phyloP scores from a whole-genome alignment of 2,329 filamentous ascomycete species.

The Verticillium dahliae region DNA sequence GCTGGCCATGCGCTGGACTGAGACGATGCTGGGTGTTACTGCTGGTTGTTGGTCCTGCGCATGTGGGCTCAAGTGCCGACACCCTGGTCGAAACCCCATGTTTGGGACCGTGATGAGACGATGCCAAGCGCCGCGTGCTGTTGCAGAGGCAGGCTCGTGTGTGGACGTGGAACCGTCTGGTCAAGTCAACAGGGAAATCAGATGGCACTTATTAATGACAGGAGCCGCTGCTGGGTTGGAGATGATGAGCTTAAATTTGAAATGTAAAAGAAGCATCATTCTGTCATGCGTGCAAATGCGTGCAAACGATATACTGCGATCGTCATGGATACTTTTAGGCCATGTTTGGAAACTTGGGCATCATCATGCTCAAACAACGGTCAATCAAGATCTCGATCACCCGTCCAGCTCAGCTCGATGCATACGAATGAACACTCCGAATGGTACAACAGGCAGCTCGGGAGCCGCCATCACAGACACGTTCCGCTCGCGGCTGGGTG shows the following conservation, averaged over 20 bases:
- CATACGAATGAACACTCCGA: too few species aligned
- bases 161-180: background rate
- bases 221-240: too few species aligned
- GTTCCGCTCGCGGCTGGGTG: background rate
- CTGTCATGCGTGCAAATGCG: too few species aligned
- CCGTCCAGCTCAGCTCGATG: too few species aligned
- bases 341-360: too few species aligned
- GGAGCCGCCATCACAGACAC: background rate
- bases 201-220: background rate
- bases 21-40: background rate
- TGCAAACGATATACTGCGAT: too few species aligned
- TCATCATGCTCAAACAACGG: too few species aligned
- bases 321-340: too few species aligned
- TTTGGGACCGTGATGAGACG: constrained; percentile 9
- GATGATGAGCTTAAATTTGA: too few species aligned
- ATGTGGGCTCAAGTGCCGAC: background rate
- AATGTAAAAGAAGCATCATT: background rate
- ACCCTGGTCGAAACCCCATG: background rate
- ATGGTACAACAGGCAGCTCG: too few species aligned
- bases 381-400: too few species aligned
- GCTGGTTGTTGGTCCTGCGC: background rate
- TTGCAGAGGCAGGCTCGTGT: background rate
- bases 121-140: constrained; percentile 9
- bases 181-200: background rate
- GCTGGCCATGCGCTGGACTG: background rate